Base-by-base conservation (phyloP, 352 stramenopile genomes). In the Pythium utonaiense region DNA sequence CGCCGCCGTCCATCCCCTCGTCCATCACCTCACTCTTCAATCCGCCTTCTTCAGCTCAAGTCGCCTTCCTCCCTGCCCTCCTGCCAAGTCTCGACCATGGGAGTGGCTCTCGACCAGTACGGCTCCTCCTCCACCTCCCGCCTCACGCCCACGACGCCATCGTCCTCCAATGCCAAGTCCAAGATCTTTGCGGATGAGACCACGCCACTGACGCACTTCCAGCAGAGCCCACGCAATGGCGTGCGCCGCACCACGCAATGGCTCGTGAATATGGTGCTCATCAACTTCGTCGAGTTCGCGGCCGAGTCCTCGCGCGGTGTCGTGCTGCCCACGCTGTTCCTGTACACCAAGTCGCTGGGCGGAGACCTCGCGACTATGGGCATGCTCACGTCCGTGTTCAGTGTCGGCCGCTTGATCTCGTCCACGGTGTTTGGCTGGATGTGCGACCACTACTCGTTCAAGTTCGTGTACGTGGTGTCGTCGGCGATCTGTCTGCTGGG, bases 281-380 rank as follows among this genome's bases (percentile, higher is more conserved):
- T n/a, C n/a, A n/a, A n/a, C n/a, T n/a, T n/a, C 38, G 78, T 64
- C 41, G 76, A 89, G 59, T 89, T 92, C 49, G 65, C 66, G 6
- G 75, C 80, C 9, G 82, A 92, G 36, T 57, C 80, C 6, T 69
- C 80, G 16, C 78, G 82, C 3, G 82, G 82, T 7, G 44, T 92
- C 7, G 77, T 89, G 5, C 60, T 92, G 24, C 71, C 82, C 38
- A 90, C 82, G 33, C 62, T 92, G 27, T 92, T 89, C 49, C 74
- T 68, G 6, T 92, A 92, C 55, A 63, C 73, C 6, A 50, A 86
- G 50, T 62, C 67, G 31, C 67, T 92, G n/a, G 80, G 73, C 7
- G 78, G 78, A 5, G 79, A 78, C 14, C 53, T 92, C 53, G 62
- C 64, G 52, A 77, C 80, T 52, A 75, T 89, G 57, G 78, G 69